A percentile compares a stretch with the other conserved stretches of the same genome.
These are phyloP conservation scores for Cicer pinnatifidum DNA, from an alignment of 306 rosid genomes.

Conservation along the genomic window DNA sequence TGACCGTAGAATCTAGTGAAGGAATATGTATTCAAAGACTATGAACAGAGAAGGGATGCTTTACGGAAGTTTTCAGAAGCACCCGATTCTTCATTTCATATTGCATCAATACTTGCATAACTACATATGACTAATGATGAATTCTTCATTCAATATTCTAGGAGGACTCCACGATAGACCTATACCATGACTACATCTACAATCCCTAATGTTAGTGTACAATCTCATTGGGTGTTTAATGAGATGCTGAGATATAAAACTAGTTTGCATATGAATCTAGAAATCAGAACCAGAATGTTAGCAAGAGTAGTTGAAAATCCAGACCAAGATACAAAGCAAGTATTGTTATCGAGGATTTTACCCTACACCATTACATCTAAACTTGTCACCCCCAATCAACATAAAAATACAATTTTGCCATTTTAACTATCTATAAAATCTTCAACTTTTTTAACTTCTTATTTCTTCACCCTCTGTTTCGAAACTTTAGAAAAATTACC, in stretches of 20 bases:
- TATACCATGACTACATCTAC: background rate
- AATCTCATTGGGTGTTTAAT: conserved; percentile 14
- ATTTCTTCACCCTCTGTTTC: too few relatives aligned
- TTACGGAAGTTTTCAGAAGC: too few relatives aligned
- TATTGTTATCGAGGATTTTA: too few relatives aligned
- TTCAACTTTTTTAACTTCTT: too few relatives aligned
- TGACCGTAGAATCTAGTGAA: conserved; percentile 75
- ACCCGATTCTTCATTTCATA: too few relatives aligned
- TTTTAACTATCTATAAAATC: too few relatives aligned
- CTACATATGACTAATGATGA: too few relatives aligned
- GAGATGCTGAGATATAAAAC: conserved; percentile 17
- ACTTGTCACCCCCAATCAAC: too few relatives aligned
- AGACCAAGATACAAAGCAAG: background rate
- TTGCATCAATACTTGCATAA: too few relatives aligned
- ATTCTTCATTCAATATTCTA: conserved; percentile 6
- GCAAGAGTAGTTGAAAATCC: conserved; percentile 23
- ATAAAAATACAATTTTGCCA: too few relatives aligned
- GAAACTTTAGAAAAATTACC: too few relatives aligned
- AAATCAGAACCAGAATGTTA: conserved; percentile 5
- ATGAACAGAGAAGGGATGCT: background rate
- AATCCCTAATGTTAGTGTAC: background rate
- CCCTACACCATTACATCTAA: too few relatives aligned
- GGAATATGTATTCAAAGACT: conserved; percentile 77
- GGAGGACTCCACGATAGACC: background rate
- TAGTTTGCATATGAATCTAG: conserved; percentile 13